Percentiles rank a stretch among this genome's conserved stretches.
phyloP scores from a whole-genome alignment of 2,329 filamentous ascomycete genomes.

The Macroventuria anomochaeta region DNA sequence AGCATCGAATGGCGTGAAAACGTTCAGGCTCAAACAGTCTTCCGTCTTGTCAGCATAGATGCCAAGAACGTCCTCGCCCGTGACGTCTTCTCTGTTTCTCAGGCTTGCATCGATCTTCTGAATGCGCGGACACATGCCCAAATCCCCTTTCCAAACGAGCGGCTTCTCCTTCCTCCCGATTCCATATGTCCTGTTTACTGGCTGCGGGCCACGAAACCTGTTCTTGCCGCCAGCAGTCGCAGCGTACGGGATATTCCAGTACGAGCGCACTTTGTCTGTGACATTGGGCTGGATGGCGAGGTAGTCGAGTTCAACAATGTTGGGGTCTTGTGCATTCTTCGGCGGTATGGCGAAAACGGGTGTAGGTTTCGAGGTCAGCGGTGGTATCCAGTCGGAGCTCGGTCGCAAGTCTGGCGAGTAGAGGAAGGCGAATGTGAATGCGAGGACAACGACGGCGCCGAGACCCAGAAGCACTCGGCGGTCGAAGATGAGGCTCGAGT shows the following conservation, averaged over 20 bases:
- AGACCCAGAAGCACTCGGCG: slow-evolving; percentile 33
- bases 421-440: slow-evolving; percentile 36
- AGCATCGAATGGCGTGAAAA: slow-evolving; percentile 43
- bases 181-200: slow-evolving; percentile 36
- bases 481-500: slow-evolving; percentile 38
- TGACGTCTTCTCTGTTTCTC: slow-evolving; percentile 37
- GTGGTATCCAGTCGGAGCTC: slow-evolving; percentile 36
- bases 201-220: slow-evolving; percentile 42
- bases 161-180: slow-evolving; percentile 29
- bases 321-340: slow-evolving; percentile 35
- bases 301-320: slow-evolving; percentile 43
- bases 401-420: slow-evolving; percentile 35
- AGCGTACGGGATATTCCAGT: slow-evolving; percentile 46
- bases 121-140: slow-evolving; percentile 45
- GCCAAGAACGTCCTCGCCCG: slow-evolving; percentile 35
- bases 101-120: slow-evolving; percentile 40
- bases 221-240: slow-evolving; percentile 39
- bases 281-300: slow-evolving; percentile 38
- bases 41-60: slow-evolving; percentile 37
- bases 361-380: slow-evolving; percentile 29
- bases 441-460: slow-evolving; percentile 28
- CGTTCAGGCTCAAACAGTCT: slow-evolving; percentile 54
- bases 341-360: slow-evolving; percentile 32
- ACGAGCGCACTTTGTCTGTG: slow-evolving; percentile 36
- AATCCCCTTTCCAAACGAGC: slow-evolving; percentile 37